A percentile compares a stretch with the other conserved stretches of the same genome.
Evolutionary conservation across 2,329 filamentous ascomycete species (phyloP).

Genomic region (Colletotrichum zoysiae): DNA sequence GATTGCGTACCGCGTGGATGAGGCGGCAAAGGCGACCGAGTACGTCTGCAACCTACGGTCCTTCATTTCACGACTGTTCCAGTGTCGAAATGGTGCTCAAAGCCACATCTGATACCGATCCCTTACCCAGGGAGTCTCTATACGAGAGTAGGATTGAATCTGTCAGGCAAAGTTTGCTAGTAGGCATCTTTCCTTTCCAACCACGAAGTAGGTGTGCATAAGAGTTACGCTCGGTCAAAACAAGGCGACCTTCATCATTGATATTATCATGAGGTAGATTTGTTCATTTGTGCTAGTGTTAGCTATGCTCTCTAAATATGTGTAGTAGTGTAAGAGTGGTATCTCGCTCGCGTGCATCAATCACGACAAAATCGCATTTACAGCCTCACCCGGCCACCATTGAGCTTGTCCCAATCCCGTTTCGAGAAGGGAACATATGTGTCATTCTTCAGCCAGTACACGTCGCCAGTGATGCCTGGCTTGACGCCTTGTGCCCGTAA

Average conservation of each 20-base stretch:
- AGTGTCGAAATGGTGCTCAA: neutral
- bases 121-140: neutral
- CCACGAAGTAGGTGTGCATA: neutral
- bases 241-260: neutral
- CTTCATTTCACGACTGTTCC: neutral
- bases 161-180: neutral
- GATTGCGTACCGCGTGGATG: neutral
- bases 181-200: neutral
- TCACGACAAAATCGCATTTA: conserved; percentile 50
- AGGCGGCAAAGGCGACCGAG: neutral
- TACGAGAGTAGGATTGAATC: neutral
- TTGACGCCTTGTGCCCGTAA: conserved; percentile 81
- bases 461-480: conserved; percentile 64
- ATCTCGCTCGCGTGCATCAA: conserved; percentile 33
- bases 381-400: conserved; percentile 77
- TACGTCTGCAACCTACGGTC: neutral
- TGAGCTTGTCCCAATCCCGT: conserved; percentile 77
- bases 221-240: neutral
- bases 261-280: neutral
- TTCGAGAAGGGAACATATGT: conserved; percentile 76
- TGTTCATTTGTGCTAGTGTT: conserved; percentile 1
- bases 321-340: conserved; percentile 20
- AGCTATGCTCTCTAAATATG: conserved; percentile 4
- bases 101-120: neutral
- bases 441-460: conserved; percentile 75